Base-by-base conservation (phyloP, 2,329 filamentous ascomycete species). In the Xylariaceae sp. region DNA sequence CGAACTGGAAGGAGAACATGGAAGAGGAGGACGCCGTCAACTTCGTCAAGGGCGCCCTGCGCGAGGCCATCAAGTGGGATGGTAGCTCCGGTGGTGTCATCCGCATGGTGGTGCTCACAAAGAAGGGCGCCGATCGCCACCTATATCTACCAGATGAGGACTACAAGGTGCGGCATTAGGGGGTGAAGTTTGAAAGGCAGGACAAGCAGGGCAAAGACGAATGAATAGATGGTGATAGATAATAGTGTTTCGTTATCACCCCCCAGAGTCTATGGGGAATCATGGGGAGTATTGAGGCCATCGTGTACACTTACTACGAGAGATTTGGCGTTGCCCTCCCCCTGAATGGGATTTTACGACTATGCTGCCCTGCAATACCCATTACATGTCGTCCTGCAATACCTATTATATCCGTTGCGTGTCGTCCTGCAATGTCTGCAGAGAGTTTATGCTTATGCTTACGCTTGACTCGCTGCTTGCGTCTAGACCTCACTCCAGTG, bases 1-100 rank as follows among this genome's bases (percentile, higher is more conserved):
- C 91, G 59, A 86, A 99, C 81, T 99, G 94, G 94, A 86, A 82
- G 74, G 94, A 97, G 77, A 86, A 86, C 66, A 97, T 99, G 92
- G 90, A 88, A 56, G 91, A 97, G 80, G 82, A 85, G 57, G 92
- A 96, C 63, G 94, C 94, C 0, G 87, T 99, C 66, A 77, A 87
- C 47, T 99, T 99, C 71, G 94, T 99, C 74, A 97, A 96, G 80
- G 88, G 87, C 52, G 88, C 94, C 37, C 80, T 99, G 72, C 81
- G 85, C 71, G 93, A 99, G 81, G 94, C 94, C 13, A 97, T 99
- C 83, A 96, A 96, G 79, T 99, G 94, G 94, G 94, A 99, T 74
- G 94, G 94, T 65, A 97, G 92, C 80, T 97, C 94, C 2, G 94
- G 94, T 67, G 94, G 94, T 78, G 94, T 99, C 62, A 99, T 99